These are phyloP conservation scores for Dovyalis caffra DNA, from an alignment of 345 rosid genomes.

Conservation along the genomic window DNA sequence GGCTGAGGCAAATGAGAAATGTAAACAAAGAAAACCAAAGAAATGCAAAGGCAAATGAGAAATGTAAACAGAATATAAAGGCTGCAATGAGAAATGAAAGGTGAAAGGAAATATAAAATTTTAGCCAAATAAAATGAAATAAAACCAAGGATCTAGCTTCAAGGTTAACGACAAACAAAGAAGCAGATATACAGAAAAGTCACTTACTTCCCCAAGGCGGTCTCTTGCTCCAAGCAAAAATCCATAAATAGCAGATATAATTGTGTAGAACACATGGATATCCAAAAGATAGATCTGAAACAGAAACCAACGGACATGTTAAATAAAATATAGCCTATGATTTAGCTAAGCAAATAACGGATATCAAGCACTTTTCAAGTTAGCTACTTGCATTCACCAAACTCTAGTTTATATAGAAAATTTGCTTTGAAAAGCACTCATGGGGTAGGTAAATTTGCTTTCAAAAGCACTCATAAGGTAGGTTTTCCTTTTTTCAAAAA, in stretches of 20 bases:
- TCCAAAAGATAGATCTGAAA: slow-evolving; percentile 89
- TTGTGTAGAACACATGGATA: slow-evolving; percentile 73
- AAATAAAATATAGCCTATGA: too few species aligned
- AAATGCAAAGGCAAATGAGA: too few species aligned
- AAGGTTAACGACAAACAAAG: neutral
- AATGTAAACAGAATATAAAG: too few species aligned
- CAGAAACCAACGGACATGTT: neutral
- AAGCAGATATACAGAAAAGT: neutral
- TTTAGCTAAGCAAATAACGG: neutral
- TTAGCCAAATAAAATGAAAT: neutral
- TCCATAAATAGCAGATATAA: slow-evolving; percentile 84
- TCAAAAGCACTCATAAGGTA: too few species aligned
- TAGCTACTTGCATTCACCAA: neutral
- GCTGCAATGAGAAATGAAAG: too few species aligned
- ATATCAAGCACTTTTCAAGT: neutral
- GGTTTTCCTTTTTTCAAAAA: too few species aligned
- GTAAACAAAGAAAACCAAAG: neutral
- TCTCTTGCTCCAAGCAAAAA: slow-evolving; percentile 97
- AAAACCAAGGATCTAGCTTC: neutral
- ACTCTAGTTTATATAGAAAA: too few species aligned
- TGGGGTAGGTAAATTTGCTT: too few species aligned
- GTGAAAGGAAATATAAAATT: neutral
- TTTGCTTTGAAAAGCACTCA: too few species aligned
- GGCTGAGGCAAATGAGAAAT: neutral
- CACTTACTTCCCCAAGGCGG: slow-evolving; percentile 90